A percentile compares a stretch with the other conserved stretches of the same genome.
These are phyloP conservation scores for Zymoseptoria crescenta DNA, from an alignment of 2,329 filamentous ascomycete genomes.

Conservation along the genomic window DNA sequence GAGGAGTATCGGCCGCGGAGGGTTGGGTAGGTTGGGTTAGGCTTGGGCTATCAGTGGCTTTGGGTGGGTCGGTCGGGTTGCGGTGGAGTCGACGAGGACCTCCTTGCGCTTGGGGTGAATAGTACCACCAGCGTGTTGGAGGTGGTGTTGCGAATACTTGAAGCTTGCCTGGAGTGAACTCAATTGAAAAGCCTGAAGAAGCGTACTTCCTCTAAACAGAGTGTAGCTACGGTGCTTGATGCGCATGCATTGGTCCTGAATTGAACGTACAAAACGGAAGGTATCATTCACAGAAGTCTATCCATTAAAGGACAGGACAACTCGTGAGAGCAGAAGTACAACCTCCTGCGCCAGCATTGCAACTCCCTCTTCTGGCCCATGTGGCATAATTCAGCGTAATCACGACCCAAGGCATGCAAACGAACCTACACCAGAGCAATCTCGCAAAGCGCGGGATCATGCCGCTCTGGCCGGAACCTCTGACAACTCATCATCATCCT, in stretches of 20 bases:
- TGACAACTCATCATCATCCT: not conserved
- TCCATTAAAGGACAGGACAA: not conserved
- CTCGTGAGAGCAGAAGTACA: not conserved
- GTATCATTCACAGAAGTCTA: not conserved
- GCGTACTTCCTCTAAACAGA: too few species aligned
- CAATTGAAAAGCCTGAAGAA: too few species aligned
- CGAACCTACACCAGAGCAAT: not conserved
- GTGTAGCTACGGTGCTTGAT: too few species aligned
- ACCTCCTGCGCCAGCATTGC: not conserved
- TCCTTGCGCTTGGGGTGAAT: too few species aligned
- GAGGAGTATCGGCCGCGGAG: conserved; percentile 40
- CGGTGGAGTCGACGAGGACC: not conserved
- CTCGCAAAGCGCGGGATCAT: not conserved
- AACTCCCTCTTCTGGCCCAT: not conserved
- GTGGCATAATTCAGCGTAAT: not conserved
- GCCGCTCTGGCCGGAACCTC: too few species aligned
- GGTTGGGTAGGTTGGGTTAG: not conserved
- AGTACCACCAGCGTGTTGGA: too few species aligned
- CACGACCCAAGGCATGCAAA: not conserved
- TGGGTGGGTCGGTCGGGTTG: not conserved
- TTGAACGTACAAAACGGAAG: not conserved
- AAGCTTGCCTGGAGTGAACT: too few species aligned
- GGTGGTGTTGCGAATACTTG: too few species aligned
- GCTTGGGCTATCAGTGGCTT: too few species aligned
- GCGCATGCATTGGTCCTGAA: too few species aligned